Conservation (phyloP, 306 rosid genomes). For the Oxytropis ochrocephala region DNA sequence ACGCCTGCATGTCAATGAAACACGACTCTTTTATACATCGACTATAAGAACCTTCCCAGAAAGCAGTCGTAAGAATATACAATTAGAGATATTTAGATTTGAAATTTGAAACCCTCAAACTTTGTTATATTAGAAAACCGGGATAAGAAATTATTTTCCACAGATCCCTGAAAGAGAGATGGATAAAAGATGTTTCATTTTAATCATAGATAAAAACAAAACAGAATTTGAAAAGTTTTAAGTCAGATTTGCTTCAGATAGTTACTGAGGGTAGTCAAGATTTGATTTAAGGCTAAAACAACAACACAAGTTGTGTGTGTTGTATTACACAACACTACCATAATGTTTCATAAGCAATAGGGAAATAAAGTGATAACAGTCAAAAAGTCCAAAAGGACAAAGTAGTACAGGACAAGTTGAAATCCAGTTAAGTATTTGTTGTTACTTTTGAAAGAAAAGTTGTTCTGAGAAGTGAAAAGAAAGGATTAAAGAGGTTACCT, state of each 20-base stretch:
- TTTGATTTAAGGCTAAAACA: not conserved
- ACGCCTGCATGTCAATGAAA: slow-evolving; percentile 53
- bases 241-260: not conserved
- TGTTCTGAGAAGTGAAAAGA: not conserved
- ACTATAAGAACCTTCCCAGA: not conserved
- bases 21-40: not conserved
- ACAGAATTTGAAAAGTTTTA: not conserved
- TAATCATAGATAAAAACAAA: slow-evolving; percentile 3
- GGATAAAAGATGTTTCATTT: not conserved
- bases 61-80: slow-evolving; percentile 3
- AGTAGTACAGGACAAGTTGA: not conserved
- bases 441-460: not conserved
- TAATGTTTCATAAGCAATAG: slow-evolving; percentile 8
- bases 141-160: slow-evolving; percentile 1
- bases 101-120: slow-evolving; percentile 5
- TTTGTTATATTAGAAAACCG: not conserved
- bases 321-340: not conserved
- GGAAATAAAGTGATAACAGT: not conserved
- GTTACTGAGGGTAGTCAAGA: not conserved
- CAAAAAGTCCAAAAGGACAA: slow-evolving; percentile 5
- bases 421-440: not conserved
- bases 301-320: too few species aligned
- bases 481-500: slow-evolving; percentile 43
- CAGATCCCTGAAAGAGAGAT: not conserved
- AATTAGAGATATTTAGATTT: not conserved